These are phyloP conservation scores for Stereocaulon alpinum DNA, from an alignment of 495 filamentous ascomycete species.

Conservation along the genomic window DNA sequence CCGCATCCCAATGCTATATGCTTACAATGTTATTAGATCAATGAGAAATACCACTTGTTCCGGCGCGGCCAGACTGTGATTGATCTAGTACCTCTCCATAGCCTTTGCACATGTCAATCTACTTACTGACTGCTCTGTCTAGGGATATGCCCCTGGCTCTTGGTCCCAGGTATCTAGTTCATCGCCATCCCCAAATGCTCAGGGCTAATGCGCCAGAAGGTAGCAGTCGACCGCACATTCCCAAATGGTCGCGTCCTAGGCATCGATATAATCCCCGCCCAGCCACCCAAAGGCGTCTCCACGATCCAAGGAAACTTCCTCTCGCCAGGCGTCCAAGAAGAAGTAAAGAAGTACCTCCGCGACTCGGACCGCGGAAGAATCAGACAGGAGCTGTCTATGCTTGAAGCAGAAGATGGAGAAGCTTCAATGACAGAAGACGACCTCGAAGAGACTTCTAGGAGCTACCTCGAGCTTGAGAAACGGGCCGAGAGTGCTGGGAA, in stretches of 20 bases:
- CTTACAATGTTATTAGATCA: slow-evolving; percentile 43
- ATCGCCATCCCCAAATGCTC: background rate
- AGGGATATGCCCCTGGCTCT: slow-evolving; percentile 88
- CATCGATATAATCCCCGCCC: slow-evolving; percentile 85
- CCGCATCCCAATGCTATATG: background rate
- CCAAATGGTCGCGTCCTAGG: slow-evolving; percentile 75
- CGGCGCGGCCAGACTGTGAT: slow-evolving; percentile 71
- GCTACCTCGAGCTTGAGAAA: slow-evolving; percentile 30
- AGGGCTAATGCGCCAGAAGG: slow-evolving; percentile 34
- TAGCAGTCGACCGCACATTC: slow-evolving; percentile 66
- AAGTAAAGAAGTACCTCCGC: slow-evolving; percentile 63
- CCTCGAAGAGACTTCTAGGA: slow-evolving; percentile 13
- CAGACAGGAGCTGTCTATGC: slow-evolving; percentile 10
- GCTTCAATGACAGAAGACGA: slow-evolving; percentile 19
- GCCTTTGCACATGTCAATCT: no score
- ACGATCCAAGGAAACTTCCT: slow-evolving; percentile 93
- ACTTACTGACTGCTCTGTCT: slow-evolving; percentile 15
- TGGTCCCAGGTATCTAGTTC: slow-evolving; percentile 68
- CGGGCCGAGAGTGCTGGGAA: slow-evolving; percentile 8
- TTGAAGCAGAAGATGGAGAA: slow-evolving; percentile 27
- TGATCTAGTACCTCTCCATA: slow-evolving; percentile 52
- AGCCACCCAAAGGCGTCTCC: slow-evolving; percentile 79
- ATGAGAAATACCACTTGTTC: slow-evolving; percentile 72
- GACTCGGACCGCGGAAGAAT: slow-evolving; percentile 52
- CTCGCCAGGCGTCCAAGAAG: slow-evolving; percentile 52